Evolutionary conservation across 1,284 basidiomycete genomes (phyloP).

Genomic region (Takashimella tepidaria): DNA sequence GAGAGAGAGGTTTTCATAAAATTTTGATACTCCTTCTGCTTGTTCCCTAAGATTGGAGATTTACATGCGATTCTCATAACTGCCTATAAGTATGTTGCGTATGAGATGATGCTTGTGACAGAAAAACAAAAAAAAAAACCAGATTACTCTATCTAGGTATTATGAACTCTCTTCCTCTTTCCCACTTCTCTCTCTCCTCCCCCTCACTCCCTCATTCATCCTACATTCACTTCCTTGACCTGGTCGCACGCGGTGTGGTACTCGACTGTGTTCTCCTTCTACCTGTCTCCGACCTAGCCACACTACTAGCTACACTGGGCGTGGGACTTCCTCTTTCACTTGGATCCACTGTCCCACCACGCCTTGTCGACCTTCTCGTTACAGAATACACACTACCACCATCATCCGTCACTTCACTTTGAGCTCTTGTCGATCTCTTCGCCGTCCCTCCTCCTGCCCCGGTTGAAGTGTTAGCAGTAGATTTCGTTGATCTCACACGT

Average conservation of each 20-base stretch:
- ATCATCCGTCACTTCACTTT: conserved; percentile 21
- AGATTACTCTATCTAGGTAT: no score
- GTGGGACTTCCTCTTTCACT: conserved; percentile 38
- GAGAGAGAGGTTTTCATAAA: no score
- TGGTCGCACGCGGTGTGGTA: conserved; percentile 23
- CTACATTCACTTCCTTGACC: conserved; percentile 13
- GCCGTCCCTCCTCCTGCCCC: conserved; percentile 8
- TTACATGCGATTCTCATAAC: no score
- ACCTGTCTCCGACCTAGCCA: conserved; percentile 10
- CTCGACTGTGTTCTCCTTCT: conserved; percentile 9
- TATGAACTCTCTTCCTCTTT: no score
- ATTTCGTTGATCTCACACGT: neutral
- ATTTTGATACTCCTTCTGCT: no score
- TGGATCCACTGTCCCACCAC: conserved; percentile 18
- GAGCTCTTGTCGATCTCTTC: conserved; percentile 10
- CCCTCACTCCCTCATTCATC: neutral
- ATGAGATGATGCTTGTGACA: no score
- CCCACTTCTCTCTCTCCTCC: no score
- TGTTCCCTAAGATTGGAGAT: no score
- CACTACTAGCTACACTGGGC: conserved; percentile 28
- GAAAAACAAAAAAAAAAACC: no score
- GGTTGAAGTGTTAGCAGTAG: no score
- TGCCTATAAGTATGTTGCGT: no score
- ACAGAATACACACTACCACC: conserved; percentile 2
- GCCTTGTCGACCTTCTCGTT: conserved; percentile 22